Conservation (phyloP, 306 rosid genomes). For the Begonia fuchsioides region DNA sequence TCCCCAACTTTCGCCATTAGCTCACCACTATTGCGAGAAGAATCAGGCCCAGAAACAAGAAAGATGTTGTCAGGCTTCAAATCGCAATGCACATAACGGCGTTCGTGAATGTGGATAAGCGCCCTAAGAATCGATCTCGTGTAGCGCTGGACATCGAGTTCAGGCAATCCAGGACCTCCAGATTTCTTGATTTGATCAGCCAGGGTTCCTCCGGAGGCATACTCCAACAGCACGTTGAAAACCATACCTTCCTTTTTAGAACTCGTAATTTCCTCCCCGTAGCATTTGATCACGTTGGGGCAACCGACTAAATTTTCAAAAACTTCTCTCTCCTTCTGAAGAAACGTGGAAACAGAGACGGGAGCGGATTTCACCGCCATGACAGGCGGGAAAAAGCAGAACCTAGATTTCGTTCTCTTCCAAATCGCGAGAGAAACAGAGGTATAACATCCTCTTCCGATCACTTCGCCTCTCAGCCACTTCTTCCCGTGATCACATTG, state of each 20-base stretch:
- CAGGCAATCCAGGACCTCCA: slow-evolving; percentile 8
- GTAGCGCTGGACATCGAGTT: slow-evolving; percentile 7
- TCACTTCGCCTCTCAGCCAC: slow-evolving; percentile 7
- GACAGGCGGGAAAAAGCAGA: slow-evolving; percentile 4
- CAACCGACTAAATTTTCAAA: slow-evolving; percentile 6
- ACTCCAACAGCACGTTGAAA: slow-evolving; percentile 17
- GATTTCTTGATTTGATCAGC: too few species aligned
- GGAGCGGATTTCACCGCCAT: slow-evolving; percentile 20
- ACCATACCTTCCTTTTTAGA: slow-evolving; percentile 7
- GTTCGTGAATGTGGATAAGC: slow-evolving; percentile 9
- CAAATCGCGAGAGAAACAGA: slow-evolving; percentile 20
- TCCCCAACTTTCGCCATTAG: slow-evolving; percentile 17
- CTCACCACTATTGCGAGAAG: background rate
- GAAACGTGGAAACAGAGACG: slow-evolving; percentile 8
- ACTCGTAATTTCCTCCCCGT: slow-evolving; percentile 14
- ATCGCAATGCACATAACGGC: slow-evolving; percentile 17
- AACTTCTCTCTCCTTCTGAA: slow-evolving; percentile 14
- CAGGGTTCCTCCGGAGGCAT: slow-evolving; percentile 15
- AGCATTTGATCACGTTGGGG: slow-evolving; percentile 6
- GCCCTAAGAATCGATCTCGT: slow-evolving; percentile 17
- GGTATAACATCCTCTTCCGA: slow-evolving; percentile 20
- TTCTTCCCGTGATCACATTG: slow-evolving; percentile 7
- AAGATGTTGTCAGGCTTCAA: slow-evolving; percentile 20
- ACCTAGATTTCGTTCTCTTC: slow-evolving; percentile 1
- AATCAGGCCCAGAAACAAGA: slow-evolving; percentile 3